phyloP scores from a whole-genome alignment of 768 basidiomycete genomes.

The Pisolithus albus region DNA sequence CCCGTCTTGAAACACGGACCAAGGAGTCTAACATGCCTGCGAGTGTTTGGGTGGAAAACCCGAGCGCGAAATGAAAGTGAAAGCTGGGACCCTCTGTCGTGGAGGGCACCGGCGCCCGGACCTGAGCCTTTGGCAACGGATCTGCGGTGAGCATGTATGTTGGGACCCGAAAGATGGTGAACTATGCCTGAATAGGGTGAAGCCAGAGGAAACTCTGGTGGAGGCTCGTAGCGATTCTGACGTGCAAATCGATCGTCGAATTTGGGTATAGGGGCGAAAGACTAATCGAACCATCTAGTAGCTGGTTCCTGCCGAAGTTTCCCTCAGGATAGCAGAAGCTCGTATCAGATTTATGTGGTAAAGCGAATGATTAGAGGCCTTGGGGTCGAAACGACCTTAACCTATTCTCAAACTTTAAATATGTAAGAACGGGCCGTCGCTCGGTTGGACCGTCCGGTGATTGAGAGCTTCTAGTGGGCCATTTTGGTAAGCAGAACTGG shows the following conservation, averaged over 20 bases:
- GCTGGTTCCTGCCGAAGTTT: conserved; percentile 91
- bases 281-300: conserved; percentile 94
- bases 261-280: conserved; percentile 95
- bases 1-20: conserved; percentile 83
- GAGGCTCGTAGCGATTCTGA: conserved; percentile 94
- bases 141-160: conserved; percentile 77
- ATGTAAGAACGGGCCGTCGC: conserved; percentile 50
- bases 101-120: conserved; percentile 72
- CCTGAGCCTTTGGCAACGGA: conserved; percentile 64
- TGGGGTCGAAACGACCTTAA: conserved; percentile 86
- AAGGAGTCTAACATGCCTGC: conserved; percentile 82
- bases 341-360: conserved; percentile 59
- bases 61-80: conserved; percentile 66
- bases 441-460: conserved; percentile 45
- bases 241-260: conserved; percentile 94
- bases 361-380: conserved; percentile 91
- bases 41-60: conserved; percentile 74
- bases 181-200: conserved; percentile 86
- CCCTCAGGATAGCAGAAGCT: conserved; percentile 68
- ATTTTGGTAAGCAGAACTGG: conserved; percentile 71
- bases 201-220: conserved; percentile 96
- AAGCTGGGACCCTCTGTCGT: conserved; percentile 55
- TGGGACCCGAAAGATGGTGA: conserved; percentile 89
- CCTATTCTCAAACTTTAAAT: conserved; percentile 71
- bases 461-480: conserved; percentile 68